These are phyloP conservation scores for Sesbania bispinosa DNA, from an alignment of 306 rosid genomes.

Conservation along the genomic window DNA sequence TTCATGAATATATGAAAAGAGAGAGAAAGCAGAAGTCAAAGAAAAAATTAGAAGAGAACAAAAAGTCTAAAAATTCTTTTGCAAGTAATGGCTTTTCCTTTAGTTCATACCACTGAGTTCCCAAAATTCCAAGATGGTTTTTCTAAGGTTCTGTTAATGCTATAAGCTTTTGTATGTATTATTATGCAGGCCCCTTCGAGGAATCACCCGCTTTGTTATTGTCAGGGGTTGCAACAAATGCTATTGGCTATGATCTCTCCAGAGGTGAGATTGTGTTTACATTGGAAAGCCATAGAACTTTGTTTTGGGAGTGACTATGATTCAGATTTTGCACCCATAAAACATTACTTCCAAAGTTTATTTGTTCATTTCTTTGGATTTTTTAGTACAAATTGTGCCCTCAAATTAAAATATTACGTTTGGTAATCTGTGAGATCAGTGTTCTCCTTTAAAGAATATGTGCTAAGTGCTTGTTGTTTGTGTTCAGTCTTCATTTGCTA, in stretches of 20 bases:
- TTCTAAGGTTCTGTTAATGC: not conserved
- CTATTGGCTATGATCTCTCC: conserved; percentile 93
- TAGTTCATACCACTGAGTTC: too few relatives aligned
- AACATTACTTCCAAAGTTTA: not conserved
- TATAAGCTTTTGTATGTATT: not conserved
- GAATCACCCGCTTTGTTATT: conserved; percentile 84
- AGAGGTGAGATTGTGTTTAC: conserved; percentile 44
- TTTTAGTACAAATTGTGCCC: not conserved
- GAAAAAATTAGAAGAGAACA: too few relatives aligned
- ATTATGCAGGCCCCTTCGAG: conserved; percentile 57
- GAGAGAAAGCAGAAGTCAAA: too few relatives aligned
- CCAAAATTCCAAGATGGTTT: not conserved
- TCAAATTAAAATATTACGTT: not conserved
- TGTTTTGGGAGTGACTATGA: not conserved
- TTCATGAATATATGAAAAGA: too few relatives aligned
- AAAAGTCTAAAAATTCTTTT: too few relatives aligned
- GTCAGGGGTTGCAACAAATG: conserved; percentile 86
- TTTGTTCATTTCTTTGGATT: too few relatives aligned
- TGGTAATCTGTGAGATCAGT: too few relatives aligned
- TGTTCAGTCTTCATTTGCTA: conserved; percentile 78
- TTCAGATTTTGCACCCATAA: not conserved
- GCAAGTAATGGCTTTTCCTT: too few relatives aligned
- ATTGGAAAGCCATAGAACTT: not conserved
- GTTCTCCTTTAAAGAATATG: too few relatives aligned
- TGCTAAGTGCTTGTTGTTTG: conserved; percentile 23